Conservation (phyloP, 176 grass and related monocot species). For the sorghum (Sorghum bicolor) region Sorghum_bicolor_NCBIv3 NC_012870.2:6774501-6775000, state of each 20-base stretch:
- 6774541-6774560: neutral
- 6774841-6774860: slow-evolving; percentile 60
- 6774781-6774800: slow-evolving; percentile 63
- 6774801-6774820: slow-evolving; percentile 74
- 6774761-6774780: slow-evolving; percentile 67
- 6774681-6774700: too few species aligned
- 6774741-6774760: slow-evolving; percentile 89
- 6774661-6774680: neutral
- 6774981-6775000: neutral
- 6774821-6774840: slow-evolving; percentile 64
- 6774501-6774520: neutral
- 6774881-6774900: neutral
- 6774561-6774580: neutral
- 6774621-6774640: neutral
- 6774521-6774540: neutral
- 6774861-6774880: slow-evolving; percentile 14
- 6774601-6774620: neutral
- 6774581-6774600: slow-evolving; percentile 13
- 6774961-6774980: neutral
- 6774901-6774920: neutral
- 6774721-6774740: slow-evolving; percentile 87
- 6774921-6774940: neutral
- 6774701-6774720: slow-evolving; percentile 32
- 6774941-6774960: neutral
- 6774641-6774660: neutral